These are phyloP conservation scores for Candida xyloterini DNA, from an alignment of 805 yeast species.

Conservation along the genomic window DNA sequence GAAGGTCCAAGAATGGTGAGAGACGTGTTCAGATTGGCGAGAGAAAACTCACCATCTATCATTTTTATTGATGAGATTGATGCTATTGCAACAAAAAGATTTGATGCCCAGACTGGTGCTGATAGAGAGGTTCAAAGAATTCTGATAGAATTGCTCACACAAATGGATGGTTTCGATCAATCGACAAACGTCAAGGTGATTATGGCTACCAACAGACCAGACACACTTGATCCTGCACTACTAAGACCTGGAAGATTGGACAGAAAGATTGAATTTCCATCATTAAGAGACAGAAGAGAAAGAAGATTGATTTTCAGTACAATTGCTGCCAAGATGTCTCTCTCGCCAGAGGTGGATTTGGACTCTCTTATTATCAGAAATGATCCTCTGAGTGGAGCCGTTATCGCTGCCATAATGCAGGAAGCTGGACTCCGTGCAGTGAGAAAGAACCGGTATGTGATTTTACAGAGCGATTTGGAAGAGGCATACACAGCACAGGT, in stretches of 20 bases:
- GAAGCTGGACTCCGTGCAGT: conserved; percentile 99
- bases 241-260: conserved; percentile 98
- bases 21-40: conserved; percentile 94
- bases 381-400: conserved; percentile 95
- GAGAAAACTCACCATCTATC: conserved; percentile 96
- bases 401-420: conserved; percentile 99
- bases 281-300: conserved; percentile 94
- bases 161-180: conserved; percentile 99
- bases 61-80: conserved; percentile 98
- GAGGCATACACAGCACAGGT: conserved; percentile 98
- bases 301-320: conserved; percentile 95
- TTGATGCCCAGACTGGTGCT: conserved; percentile 99
- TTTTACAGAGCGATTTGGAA: conserved; percentile 91
- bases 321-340: conserved; percentile 93
- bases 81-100: conserved; percentile 98
- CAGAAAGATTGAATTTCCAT: conserved; percentile 96
- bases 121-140: conserved; percentile 99
- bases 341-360: conserved; percentile 96
- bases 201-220: conserved; percentile 99
- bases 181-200: conserved; percentile 92
- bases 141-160: conserved; percentile 89
- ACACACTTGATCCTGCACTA: conserved; percentile 96
- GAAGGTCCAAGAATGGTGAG: conserved; percentile 99
- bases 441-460: conserved; percentile 95
- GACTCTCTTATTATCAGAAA: conserved; percentile 93